These are phyloP conservation scores for Aspergillus puulaauensis DNA, from an alignment of 2,329 filamentous ascomycete genomes.

Conservation along the genomic window DNA sequence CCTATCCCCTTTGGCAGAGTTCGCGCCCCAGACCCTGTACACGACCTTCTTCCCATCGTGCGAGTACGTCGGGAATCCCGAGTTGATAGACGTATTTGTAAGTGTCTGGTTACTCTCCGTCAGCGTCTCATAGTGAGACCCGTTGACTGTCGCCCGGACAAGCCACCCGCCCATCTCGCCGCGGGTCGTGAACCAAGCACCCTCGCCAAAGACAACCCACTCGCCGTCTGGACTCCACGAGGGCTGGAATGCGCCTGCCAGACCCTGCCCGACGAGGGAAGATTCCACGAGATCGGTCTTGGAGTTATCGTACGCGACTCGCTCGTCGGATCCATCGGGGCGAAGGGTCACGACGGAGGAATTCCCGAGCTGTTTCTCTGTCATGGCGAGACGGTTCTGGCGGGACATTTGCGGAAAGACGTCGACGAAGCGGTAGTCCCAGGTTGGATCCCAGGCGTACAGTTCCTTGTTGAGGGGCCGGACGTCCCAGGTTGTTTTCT, in stretches of 20 bases:
- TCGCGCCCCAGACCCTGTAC: conserved; percentile 34
- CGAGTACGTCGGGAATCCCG: conserved; percentile 43
- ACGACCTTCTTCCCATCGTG: conserved; percentile 38
- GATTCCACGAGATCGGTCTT: conserved; percentile 14
- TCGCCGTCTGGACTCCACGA: conserved; percentile 39
- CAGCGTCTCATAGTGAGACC: conserved; percentile 29
- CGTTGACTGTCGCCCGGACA: conserved; percentile 25
- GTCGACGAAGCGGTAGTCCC: conserved; percentile 46
- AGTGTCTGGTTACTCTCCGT: conserved; percentile 29
- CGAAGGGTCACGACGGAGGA: conserved; percentile 37
- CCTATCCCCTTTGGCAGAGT: conserved; percentile 9
- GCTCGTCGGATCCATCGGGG: conserved; percentile 26
- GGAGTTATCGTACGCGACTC: conserved; percentile 29
- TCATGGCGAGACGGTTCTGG: conserved; percentile 32
- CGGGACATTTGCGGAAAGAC: conserved; percentile 40
- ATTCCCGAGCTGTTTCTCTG: conserved; percentile 43
- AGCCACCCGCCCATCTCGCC: conserved; percentile 23
- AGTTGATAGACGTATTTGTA: conserved; percentile 27
- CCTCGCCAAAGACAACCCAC: conserved; percentile 42
- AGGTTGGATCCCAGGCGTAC: conserved; percentile 42
- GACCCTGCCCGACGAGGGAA: conserved; percentile 24
- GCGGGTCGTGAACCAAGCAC: conserved; percentile 42
- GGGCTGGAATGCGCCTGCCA: conserved; percentile 43
- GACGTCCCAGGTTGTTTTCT: conserved; percentile 25
- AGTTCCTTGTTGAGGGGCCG: conserved; percentile 38